These are phyloP conservation scores for Clitopilus passeckerianus DNA, from an alignment of 768 basidiomycete species.

Conservation along the genomic window DNA sequence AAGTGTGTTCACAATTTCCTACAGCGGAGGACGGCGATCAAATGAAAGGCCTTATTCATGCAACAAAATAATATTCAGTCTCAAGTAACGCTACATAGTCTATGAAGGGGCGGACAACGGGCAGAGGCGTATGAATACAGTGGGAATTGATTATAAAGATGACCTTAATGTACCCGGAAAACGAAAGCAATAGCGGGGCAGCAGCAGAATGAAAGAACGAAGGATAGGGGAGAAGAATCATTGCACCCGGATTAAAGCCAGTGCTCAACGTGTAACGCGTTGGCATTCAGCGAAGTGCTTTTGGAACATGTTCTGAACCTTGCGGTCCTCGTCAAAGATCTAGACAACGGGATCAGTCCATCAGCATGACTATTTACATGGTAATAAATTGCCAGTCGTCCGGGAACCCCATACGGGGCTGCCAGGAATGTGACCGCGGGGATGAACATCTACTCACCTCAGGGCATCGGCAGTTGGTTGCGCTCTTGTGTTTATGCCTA, in stretches of 20 bases:
- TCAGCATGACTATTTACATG: not conserved
- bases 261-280: constrained; percentile 25
- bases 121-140: not conserved
- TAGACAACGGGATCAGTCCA: constrained; percentile 11
- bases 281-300: constrained; percentile 35
- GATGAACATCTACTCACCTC: constrained; percentile 23
- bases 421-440: constrained; percentile 1
- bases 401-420: not conserved
- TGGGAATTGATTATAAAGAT: not conserved
- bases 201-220: not conserved
- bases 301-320: constrained; percentile 45
- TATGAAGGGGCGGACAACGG: not conserved
- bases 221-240: not conserved
- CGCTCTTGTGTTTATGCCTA: constrained; percentile 39
- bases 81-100: not conserved
- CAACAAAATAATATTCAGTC: not conserved
- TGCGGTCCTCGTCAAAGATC: constrained; percentile 36
- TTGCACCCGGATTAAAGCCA: constrained; percentile 2
- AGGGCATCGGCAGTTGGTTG: constrained; percentile 34
- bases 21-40: not conserved
- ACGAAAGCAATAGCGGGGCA: not conserved
- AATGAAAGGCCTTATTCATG: not conserved
- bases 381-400: not conserved
- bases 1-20: not conserved
- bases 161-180: not conserved